Base-by-base conservation (phyloP, 768 basidiomycete species). In the Tricholoma hemisulphureum region DNA sequence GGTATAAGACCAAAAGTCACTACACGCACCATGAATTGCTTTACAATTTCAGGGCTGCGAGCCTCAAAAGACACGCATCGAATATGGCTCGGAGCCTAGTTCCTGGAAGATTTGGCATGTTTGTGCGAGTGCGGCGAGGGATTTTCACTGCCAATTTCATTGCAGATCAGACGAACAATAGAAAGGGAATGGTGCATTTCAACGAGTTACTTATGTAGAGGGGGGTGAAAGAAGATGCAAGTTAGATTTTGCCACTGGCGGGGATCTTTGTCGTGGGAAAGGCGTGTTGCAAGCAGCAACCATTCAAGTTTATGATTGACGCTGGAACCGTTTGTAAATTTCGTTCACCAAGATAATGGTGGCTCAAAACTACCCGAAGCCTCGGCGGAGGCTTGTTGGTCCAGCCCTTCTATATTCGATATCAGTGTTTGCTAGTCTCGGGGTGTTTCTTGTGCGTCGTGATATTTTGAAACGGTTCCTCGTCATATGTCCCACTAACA, bases 371-470 rank as follows among this genome's bases (percentile, higher is more conserved):
- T 76, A 62, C 62, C 66, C 59, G 48, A 75, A 35, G 59, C 66
- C 71, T 55, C 75, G 76, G 53, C 65, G 72, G 67, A 80, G 79
- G 74, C 83, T 89, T 24, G 87, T 90, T 20, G 88, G 88, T 54
- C 83, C 86, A 61, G 78, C 82, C 14, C 75, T 91, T 1, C 78
- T 91, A 49, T 89, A 89, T 66, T 80, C 83, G 10, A 83, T 89
- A 57, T 88, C 89, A 32, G 72, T 86, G 43, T 91, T 91, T 62
- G 87, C 87, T 55, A 88, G 87, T 71, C 73, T 91, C 32, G 88
- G 89, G 51, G 88, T 90, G 21, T 90, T 90, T 65, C 77, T 90
- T 57, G 89, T 90, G 61, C 61, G 86, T 79, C 10, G 9, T 61
- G 68, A 32, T 66, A 63, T 65, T 67, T 71, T 1, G 51, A 43